phyloP scores from a whole-genome alignment of 371 early-diverging fungal species.

The Mucor mucedo region DNA sequence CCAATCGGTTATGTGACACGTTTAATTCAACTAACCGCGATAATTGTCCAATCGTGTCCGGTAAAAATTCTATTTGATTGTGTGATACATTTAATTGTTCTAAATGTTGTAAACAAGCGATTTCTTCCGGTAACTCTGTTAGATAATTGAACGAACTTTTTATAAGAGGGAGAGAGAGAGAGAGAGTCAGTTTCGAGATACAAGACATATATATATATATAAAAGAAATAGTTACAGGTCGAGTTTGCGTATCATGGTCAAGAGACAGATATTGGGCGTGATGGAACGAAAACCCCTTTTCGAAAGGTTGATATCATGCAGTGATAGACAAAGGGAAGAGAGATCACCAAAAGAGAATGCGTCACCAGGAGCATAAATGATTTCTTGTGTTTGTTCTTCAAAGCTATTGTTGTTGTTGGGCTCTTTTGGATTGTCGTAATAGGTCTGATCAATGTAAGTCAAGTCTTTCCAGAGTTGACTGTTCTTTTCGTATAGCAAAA shows the following conservation, averaged over 20 bases:
- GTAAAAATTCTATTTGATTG: conserved; percentile 62
- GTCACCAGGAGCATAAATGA: conserved; percentile 5
- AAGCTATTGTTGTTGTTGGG: not conserved
- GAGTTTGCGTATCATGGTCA: conserved; percentile 29
- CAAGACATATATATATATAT: not conserved
- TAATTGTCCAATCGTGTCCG: conserved; percentile 71
- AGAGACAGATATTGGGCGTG: conserved; percentile 27
- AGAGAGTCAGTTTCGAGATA: not conserved
- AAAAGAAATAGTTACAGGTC: conserved; percentile 35
- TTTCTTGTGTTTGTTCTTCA: not conserved
- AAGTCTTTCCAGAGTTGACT: conserved; percentile 32
- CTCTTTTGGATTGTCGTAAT: conserved; percentile 17
- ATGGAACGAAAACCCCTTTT: conserved; percentile 15
- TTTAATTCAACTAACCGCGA: conserved; percentile 60
- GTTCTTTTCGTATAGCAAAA: conserved; percentile 20
- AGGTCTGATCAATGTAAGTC: conserved; percentile 36
- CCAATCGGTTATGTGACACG: conserved; percentile 53
- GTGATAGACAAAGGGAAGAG: conserved; percentile 1
- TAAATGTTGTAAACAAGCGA: conserved; percentile 64
- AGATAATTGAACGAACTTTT: conserved; percentile 60
- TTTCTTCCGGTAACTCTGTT: conserved; percentile 64
- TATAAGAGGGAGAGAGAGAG: not conserved
- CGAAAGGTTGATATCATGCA: conserved; percentile 25
- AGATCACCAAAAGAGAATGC: conserved; percentile 20
- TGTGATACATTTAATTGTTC: conserved; percentile 63